Evolutionary conservation across 306 rosid genomes (phyloP), one percentile per base, ranked within the genome.

Genomic region (Acacia crassicarpa): DNA sequence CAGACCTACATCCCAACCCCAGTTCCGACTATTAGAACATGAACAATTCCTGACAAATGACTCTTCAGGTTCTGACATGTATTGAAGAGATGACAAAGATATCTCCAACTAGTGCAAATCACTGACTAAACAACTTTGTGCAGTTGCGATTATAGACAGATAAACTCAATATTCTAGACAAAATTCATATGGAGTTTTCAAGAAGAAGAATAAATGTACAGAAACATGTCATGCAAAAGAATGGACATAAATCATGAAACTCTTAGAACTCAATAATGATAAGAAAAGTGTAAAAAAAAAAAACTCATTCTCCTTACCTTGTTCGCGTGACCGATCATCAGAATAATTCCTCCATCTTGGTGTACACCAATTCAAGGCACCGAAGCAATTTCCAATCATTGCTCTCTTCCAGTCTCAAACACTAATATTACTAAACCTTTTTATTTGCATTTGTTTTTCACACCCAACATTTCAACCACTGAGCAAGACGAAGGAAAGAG

Each of bases 381-480:
- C 85, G 71, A 94, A 90, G 82, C 93, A 92, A 78, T 81, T 54
- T 69, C 76, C 72, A 86, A 74, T 70, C 98, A 94, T 94, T 75
- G 79, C 86, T 46, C 66, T 67, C 74, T 58, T 81, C 71, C 59
- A 65, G 14, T 63, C 54, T 49, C 73, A 69, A 83, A 68, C 23
- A 61, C 79, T 43, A 54, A 68, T 65, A 82, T 41, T 70, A 69
- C 78, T 61, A 72, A 82, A 82, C 81, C 62, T 38, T 62, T 85
- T 33, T 40, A 61, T 35, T 67, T 17, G 15, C 87, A 81, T 83
- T 41, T 80, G 82, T 70, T 74, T 80, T 40, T 80, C 81, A 83
- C 59, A 63, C 38, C 75, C 72, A 62, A 25, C 75, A 44, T 16
- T 73, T 58, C 49, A 78, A 80, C 69, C 59, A 62, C 74, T 2